Evolutionary conservation across 2,329 filamentous ascomycete species (phyloP).

Genomic region (Monosporascus sp.): DNA sequence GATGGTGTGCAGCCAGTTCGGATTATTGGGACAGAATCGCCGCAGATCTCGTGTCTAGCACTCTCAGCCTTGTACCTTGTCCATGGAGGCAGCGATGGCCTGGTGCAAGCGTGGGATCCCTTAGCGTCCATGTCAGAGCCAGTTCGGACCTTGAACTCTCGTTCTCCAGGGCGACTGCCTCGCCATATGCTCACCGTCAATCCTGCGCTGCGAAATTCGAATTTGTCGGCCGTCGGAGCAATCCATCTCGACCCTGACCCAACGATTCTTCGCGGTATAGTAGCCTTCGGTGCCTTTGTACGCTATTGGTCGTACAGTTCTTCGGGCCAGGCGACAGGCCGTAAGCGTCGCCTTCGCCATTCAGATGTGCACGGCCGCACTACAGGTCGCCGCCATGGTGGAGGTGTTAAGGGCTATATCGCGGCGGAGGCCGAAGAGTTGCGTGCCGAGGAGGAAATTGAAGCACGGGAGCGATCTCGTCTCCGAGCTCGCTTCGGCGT

Average conservation of each 20-base stretch:
- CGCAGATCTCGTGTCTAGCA: slow-evolving; percentile 76
- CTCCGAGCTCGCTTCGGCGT: slow-evolving; percentile 80
- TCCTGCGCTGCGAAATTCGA: slow-evolving; percentile 59
- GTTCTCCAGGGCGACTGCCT: slow-evolving; percentile 75
- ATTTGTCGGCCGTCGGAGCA: slow-evolving; percentile 75
- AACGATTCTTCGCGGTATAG: slow-evolving; percentile 75
- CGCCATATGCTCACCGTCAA: slow-evolving; percentile 57
- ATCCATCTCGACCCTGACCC: slow-evolving; percentile 85
- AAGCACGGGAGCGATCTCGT: slow-evolving; percentile 61
- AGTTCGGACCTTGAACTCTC: slow-evolving; percentile 79
- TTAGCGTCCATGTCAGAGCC: slow-evolving; percentile 73
- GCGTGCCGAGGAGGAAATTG: slow-evolving; percentile 63
- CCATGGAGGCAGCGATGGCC: slow-evolving; percentile 87
- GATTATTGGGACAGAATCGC: slow-evolving; percentile 83
- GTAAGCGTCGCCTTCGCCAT: slow-evolving; percentile 73
- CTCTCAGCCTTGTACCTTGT: slow-evolving; percentile 83
- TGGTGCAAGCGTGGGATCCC: slow-evolving; percentile 97
- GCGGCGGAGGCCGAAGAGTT: slow-evolving; percentile 80
- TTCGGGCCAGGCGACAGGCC: slow-evolving; percentile 66
- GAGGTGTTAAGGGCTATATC: slow-evolving; percentile 74
- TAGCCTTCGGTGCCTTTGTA: slow-evolving; percentile 80
- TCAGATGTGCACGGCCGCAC: slow-evolving; percentile 51
- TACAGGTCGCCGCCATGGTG: slow-evolving; percentile 51
- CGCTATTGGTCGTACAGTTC: slow-evolving; percentile 95
- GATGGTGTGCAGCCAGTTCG: slow-evolving; percentile 67